Percentiles rank a stretch among this genome's conserved stretches.
Evolutionary conservation across 441 rosid species (phyloP).

Genomic region (Gossypium gossypioides): DNA sequence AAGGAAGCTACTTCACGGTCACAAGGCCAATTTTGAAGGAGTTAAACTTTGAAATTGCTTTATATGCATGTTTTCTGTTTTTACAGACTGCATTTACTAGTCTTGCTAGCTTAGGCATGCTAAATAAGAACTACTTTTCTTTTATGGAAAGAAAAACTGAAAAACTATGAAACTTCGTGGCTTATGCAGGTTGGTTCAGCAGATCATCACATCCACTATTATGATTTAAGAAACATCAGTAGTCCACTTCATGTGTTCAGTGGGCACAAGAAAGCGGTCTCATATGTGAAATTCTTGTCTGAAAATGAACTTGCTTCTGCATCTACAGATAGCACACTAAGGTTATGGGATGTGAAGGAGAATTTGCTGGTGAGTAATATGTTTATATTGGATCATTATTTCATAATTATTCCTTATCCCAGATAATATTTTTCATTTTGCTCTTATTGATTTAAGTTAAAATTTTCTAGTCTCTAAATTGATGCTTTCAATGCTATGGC

Average conservation of each 20-base stretch:
- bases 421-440: conserved; percentile 2
- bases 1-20: not conserved
- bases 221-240: conserved; percentile 75
- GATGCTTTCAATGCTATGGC: not conserved
- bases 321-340: conserved; percentile 90
- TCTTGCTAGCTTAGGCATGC: not conserved
- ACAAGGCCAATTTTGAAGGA: not conserved
- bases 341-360: conserved; percentile 92
- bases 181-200: conserved; percentile 89
- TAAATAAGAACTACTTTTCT: not conserved
- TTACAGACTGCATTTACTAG: not conserved
- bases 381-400: conserved; percentile 1
- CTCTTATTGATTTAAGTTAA: not conserved
- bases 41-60: not conserved
- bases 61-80: not conserved
- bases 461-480: not conserved
- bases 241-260: conserved; percentile 88
- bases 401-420: conserved; percentile 1
- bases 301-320: conserved; percentile 95
- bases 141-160: not conserved
- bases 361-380: conserved; percentile 61
- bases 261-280: conserved; percentile 91
- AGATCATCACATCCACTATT: conserved; percentile 88
- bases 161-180: conserved; percentile 11
- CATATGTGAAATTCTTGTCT: conserved; percentile 92